Conservation (phyloP, 257 asterid species). For the Nicotiana sylvestris region DNA sequence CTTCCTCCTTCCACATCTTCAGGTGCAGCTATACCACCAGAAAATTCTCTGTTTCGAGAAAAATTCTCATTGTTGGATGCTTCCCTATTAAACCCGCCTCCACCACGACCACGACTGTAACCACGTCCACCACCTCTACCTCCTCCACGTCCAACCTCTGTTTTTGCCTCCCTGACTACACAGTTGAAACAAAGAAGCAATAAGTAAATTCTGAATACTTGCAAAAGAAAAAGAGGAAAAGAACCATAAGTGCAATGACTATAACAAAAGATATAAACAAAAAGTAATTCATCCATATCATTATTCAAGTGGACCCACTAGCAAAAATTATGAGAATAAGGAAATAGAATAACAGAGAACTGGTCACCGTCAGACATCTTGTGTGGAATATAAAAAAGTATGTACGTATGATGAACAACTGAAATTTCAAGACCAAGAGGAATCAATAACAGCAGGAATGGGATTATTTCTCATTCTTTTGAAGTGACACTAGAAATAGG, state of each 20-base stretch:
- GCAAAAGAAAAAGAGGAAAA: background rate
- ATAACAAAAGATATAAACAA: background rate
- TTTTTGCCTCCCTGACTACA: slow-evolving; percentile 59
- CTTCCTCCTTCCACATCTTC: slow-evolving; percentile 46
- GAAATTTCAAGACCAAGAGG: background rate
- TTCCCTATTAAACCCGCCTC: slow-evolving; percentile 59
- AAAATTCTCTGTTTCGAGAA: slow-evolving; percentile 41
- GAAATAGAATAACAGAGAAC: background rate
- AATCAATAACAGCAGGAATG: background rate
- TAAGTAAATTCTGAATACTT: background rate
- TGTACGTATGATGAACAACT: background rate
- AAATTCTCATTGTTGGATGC: slow-evolving; percentile 33
- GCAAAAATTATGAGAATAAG: background rate
- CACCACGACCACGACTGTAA: slow-evolving; percentile 59
- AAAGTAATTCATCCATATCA: background rate
- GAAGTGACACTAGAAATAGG: background rate
- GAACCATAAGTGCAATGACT: background rate
- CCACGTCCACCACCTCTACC: slow-evolving; percentile 75
- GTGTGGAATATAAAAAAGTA: background rate
- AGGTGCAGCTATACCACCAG: slow-evolving; percentile 45
- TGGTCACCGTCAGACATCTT: background rate
- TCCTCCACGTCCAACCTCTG: slow-evolving; percentile 52
- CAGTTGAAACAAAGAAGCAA: background rate
- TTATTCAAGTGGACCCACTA: background rate
- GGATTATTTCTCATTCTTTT: background rate